Evolutionary conservation across 192 early-diverging fungal genomes (phyloP).

Genomic region (Backusella australiensis): DNA sequence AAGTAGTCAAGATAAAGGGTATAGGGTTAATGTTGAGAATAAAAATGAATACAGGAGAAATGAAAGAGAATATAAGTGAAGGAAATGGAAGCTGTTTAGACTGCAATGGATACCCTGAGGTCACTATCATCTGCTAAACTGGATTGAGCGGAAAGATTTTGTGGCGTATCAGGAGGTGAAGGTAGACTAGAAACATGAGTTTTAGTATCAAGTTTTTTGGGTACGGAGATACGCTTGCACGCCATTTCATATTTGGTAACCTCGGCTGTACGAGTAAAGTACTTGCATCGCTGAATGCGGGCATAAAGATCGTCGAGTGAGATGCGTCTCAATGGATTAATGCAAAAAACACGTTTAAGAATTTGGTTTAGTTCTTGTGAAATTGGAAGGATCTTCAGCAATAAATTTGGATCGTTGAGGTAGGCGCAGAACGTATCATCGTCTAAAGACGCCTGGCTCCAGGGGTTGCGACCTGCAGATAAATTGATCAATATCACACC

Average conservation of each 20-base stretch:
- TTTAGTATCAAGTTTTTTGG: not conserved
- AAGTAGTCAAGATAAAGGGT: not conserved
- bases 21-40: not conserved
- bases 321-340: constrained; percentile 61
- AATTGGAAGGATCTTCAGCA: constrained; percentile 65
- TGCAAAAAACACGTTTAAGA: constrained; percentile 68
- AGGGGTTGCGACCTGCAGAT: constrained; percentile 79
- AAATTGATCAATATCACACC: constrained; percentile 91
- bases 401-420: constrained; percentile 57
- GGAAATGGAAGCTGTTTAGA: not conserved
- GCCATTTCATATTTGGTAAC: constrained; percentile 17
- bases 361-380: constrained; percentile 69
- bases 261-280: constrained; percentile 41
- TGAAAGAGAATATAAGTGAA: not conserved
- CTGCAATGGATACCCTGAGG: not conserved
- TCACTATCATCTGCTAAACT: not conserved
- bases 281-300: constrained; percentile 42
- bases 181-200: not conserved
- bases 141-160: not conserved
- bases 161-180: not conserved
- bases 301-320: constrained; percentile 37
- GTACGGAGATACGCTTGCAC: not conserved
- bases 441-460: constrained; percentile 65
- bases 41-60: not conserved
- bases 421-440: constrained; percentile 82